A percentile compares a stretch with the other conserved stretches of the same genome.
These are phyloP conservation scores for Trichoderma atroviride DNA, from an alignment of 2,329 filamentous ascomycete genomes.

Conservation along the genomic window DNA sequence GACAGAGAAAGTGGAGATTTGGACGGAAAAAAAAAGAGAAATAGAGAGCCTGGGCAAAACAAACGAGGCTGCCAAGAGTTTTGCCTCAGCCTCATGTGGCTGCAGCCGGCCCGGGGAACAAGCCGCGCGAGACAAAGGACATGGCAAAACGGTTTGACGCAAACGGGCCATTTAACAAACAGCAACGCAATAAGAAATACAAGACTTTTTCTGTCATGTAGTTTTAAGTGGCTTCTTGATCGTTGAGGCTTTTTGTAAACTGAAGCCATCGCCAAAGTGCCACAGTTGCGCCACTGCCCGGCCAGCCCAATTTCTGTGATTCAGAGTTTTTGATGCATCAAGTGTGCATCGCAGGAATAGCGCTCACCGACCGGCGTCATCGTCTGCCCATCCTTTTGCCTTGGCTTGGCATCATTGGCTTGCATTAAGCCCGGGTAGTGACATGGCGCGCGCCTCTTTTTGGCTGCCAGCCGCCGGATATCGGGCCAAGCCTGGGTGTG, in stretches of 20 bases:
- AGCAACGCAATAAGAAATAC: neutral
- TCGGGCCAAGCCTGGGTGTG: neutral
- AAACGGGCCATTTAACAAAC: neutral
- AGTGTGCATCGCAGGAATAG: neutral
- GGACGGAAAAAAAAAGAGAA: neutral
- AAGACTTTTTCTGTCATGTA: neutral
- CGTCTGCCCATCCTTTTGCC: neutral
- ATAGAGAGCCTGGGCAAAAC: neutral
- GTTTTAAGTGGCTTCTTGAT: neutral
- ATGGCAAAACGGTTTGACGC: neutral
- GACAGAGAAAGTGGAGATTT: neutral
- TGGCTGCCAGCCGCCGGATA: neutral
- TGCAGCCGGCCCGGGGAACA: neutral
- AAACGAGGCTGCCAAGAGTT: constrained; percentile 13
- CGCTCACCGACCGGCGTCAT: neutral
- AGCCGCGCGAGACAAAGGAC: neutral
- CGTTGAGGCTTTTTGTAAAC: neutral
- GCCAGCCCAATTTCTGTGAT: neutral
- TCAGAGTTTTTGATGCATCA: neutral
- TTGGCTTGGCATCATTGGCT: neutral
- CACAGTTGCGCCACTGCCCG: neutral
- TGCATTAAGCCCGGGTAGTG: neutral
- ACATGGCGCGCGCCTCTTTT: neutral
- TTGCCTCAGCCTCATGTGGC: constrained; percentile 17
- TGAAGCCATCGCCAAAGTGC: neutral